phyloP scores from a whole-genome alignment of 768 basidiomycete species.

The Agrocybe pediades region DNA sequence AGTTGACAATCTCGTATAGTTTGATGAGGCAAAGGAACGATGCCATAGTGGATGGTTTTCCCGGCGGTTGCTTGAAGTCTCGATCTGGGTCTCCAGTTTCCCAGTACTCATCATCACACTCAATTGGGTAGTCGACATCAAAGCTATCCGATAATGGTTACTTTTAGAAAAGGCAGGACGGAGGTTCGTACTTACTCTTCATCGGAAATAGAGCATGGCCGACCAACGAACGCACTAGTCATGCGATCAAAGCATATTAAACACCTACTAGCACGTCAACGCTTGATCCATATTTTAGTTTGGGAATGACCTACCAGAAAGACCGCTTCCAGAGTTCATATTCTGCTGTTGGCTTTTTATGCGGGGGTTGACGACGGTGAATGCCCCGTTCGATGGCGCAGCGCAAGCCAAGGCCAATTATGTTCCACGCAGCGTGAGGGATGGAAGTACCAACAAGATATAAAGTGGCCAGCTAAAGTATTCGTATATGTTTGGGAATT shows the following conservation, averaged over 20 bases:
- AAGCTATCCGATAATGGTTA: constrained; percentile 39
- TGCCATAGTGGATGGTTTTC: constrained; percentile 54
- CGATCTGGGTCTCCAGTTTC: constrained; percentile 45
- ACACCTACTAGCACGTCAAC: constrained; percentile 22
- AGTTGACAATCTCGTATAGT: constrained; percentile 64
- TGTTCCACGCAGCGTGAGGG: constrained; percentile 56
- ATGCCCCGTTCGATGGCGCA: constrained; percentile 64
- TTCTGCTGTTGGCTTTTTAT: constrained; percentile 36
- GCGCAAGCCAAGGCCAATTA: constrained; percentile 59
- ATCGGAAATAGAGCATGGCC: constrained; percentile 67
- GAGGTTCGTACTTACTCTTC: constrained; percentile 57
- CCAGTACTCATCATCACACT: constrained; percentile 54
- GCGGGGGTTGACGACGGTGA: constrained; percentile 49
- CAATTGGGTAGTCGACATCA: constrained; percentile 66
- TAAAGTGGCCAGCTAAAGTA: constrained; percentile 28
- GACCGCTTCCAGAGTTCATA: constrained; percentile 64
- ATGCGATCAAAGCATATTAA: constrained; percentile 33
- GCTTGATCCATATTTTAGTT: background rate
- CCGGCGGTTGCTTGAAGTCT: constrained; percentile 64
- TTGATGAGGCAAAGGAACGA: constrained; percentile 56
- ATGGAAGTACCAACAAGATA: constrained; percentile 45
- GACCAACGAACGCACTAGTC: constrained; percentile 55
- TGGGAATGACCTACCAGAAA: constrained; percentile 42
- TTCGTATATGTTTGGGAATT: background rate
- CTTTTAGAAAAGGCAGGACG: background rate